phyloP scores from a whole-genome alignment of 2,329 filamentous ascomycete species.

The Clathrospora elynae region DNA sequence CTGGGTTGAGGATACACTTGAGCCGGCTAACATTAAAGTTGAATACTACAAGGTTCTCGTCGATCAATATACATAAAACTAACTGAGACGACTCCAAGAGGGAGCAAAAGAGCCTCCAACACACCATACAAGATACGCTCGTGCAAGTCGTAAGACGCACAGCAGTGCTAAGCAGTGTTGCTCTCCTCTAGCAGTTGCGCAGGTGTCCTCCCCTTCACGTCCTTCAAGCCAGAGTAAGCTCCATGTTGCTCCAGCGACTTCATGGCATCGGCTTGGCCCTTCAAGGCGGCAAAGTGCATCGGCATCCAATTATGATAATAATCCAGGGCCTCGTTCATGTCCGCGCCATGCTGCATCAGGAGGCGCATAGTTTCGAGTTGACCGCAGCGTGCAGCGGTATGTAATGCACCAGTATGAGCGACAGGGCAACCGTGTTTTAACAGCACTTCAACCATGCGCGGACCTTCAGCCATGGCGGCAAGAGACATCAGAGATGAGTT shows the following conservation, averaged over 20 bases:
- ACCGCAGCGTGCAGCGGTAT: conserved; percentile 13
- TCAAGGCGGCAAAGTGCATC: conserved; percentile 17
- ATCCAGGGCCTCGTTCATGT: conserved; percentile 11
- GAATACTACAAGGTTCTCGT: no score
- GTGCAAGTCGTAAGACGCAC: background rate
- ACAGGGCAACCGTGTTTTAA: conserved; percentile 12
- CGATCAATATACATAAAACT: no score
- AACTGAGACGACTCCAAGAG: no score
- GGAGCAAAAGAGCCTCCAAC: no score
- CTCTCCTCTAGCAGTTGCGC: conserved; percentile 16
- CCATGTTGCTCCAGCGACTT: conserved; percentile 16
- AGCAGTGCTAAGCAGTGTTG: conserved; percentile 4
- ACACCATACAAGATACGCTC: background rate
- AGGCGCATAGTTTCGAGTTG: conserved; percentile 18
- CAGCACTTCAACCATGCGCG: conserved; percentile 15
- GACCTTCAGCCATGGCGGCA: conserved; percentile 1
- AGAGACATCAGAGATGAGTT: background rate
- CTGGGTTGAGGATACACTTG: no score
- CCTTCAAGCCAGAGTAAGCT: conserved; percentile 10
- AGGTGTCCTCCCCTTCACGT: conserved; percentile 14
- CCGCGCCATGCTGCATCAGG: conserved; percentile 18
- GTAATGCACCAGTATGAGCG: conserved; percentile 15
- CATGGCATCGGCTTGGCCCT: conserved; percentile 13
- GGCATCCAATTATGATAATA: conserved; percentile 12
- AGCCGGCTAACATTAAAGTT: no score